phyloP scores from a whole-genome alignment of 2,329 filamentous ascomycete species.

The Neonectria neomacrospora region DNA sequence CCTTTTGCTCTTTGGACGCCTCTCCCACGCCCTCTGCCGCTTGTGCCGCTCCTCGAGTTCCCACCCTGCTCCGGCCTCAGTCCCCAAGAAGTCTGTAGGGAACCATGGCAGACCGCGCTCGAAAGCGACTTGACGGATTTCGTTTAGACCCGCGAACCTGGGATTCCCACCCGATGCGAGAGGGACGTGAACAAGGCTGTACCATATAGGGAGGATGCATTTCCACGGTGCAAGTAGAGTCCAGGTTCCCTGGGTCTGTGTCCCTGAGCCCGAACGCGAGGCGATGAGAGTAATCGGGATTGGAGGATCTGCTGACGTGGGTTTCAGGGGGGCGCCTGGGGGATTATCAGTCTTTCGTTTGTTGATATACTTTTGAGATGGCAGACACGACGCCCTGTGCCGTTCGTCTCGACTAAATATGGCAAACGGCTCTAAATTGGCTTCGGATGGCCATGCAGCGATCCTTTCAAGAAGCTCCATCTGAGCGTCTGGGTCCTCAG shows the following conservation, averaged over 20 bases:
- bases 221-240: constrained; percentile 90
- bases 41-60: constrained; percentile 74
- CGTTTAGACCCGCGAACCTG: constrained; percentile 82
- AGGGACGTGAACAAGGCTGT: constrained; percentile 83
- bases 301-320: constrained; percentile 71
- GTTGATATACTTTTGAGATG: constrained; percentile 85
- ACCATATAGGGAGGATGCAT: constrained; percentile 87
- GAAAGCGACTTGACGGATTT: constrained; percentile 83
- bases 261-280: constrained; percentile 60
- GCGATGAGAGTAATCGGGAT: constrained; percentile 82
- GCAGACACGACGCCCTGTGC: constrained; percentile 70
- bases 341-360: constrained; percentile 73
- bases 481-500: constrained; percentile 52
- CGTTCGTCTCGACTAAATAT: constrained; percentile 78
- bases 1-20: constrained; percentile 83
- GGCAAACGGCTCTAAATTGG: constrained; percentile 55
- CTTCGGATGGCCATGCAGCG: constrained; percentile 74
- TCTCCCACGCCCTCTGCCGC: constrained; percentile 81
- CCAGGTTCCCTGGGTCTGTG: constrained; percentile 76
- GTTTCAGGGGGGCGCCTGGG: constrained; percentile 71
- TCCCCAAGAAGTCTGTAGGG: constrained; percentile 84
- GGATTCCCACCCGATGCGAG: constrained; percentile 83
- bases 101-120: constrained; percentile 85
- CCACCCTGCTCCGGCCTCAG: constrained; percentile 82
- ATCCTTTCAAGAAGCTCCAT: constrained; percentile 67